Evolutionary conservation across 768 basidiomycete genomes (phyloP), one percentile per base, ranked within the genome.

Genomic region (Clitopilus passeckerianus): DNA sequence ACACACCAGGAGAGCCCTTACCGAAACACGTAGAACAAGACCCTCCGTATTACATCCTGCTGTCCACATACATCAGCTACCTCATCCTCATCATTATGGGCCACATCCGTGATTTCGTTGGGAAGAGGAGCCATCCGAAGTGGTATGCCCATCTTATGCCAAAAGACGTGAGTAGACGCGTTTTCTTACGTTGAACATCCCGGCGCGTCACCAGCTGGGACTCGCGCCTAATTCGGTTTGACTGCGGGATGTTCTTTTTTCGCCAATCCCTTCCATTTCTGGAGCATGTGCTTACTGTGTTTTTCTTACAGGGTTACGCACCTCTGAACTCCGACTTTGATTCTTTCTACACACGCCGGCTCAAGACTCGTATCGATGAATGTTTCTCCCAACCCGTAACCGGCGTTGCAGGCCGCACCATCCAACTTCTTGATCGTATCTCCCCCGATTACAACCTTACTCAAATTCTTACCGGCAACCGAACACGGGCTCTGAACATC

Each of bases 261-360:
- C 34, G 53, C 24, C 12, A n/a, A 35, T 12, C 53, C 16, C 53
- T 56, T 46, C 59, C 53, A 34, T 30, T 18, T 43, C 53, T 56
- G 43, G 33, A 43, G 43, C 33, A 33, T 52, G 33, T 58, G 15
- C 56, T 58, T n/a, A 41, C 30, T 56, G 55, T 0, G 16, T 59
- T 34, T n/a, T 58, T 60, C 46, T 59, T 59, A 18, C 71, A 98
- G 94, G 97, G 96, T 59, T 95, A 97, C 68, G 96, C 95, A 1
- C 91, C 97, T 5, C 81, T 98, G 61, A 96, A 94, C 75, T 97
- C 95, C 8, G 97, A 98, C 72, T 98, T 98, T 65, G 96, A 98
- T 73, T 98, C 97, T 6, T 99, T 98, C 78, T 98, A 98, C 80
- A 96, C 95, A 60, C 93, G 96, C 55, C 89, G 95, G 3, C 84